A percentile compares a stretch with the other conserved stretches of the same genome.
Conservation (phyloP, 139 green algal species). For the Dunaliella primolecta region DNA sequence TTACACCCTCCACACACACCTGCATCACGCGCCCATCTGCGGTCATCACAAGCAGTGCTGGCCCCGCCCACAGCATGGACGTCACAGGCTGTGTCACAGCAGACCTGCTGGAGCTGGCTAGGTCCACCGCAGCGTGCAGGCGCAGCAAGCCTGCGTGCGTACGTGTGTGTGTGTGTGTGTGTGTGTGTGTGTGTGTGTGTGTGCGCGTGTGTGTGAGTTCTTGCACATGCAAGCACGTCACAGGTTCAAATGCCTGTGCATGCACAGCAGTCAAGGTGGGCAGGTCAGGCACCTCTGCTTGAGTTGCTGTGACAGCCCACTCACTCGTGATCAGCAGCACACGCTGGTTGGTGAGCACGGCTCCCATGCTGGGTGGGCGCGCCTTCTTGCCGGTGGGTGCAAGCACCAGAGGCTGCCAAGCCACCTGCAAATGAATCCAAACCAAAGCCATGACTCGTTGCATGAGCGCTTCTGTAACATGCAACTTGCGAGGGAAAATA, state of each 20-base stretch:
- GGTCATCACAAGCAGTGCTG: conserved; percentile 38
- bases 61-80: conserved; percentile 46
- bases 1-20: conserved; percentile 1
- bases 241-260: no score
- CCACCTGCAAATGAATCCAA: conserved; percentile 15
- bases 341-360: conserved; percentile 46
- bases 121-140: conserved; percentile 19
- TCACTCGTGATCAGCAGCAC: conserved; percentile 42
- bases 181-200: neutral
- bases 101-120: conserved; percentile 17
- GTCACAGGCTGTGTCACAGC: conserved; percentile 29
- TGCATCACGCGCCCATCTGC: conserved; percentile 38
- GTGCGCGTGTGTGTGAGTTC: neutral
- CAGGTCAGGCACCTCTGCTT: no score
- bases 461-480: neutral
- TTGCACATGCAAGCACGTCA: neutral
- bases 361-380: conserved; percentile 15
- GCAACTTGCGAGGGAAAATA: no score
- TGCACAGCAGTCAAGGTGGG: no score
- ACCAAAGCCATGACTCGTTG: neutral
- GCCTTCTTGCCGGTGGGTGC: neutral
- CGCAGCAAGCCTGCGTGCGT: conserved; percentile 1
- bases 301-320: no score
- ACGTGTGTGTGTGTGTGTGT: conserved; percentile 1
- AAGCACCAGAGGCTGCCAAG: conserved; percentile 27